Conservation (phyloP, 1,139 yeast genomes). For the Pichia sp. region DNA sequence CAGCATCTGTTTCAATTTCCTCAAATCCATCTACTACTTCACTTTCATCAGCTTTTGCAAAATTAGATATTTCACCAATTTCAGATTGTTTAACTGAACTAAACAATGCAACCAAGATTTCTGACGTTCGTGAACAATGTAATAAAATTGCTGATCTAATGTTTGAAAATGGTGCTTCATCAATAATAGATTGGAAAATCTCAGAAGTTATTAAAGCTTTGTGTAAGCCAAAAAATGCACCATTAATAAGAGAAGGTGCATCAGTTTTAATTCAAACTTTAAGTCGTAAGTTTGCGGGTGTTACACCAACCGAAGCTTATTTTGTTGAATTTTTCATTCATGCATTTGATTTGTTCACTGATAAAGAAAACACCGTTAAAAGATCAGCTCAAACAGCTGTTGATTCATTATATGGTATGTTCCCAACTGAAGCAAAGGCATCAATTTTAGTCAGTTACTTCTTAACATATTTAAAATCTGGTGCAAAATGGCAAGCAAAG, state of each 20-base stretch:
- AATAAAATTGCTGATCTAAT: constrained; percentile 48
- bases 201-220: constrained; percentile 57
- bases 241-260: constrained; percentile 71
- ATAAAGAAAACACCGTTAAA: constrained; percentile 79
- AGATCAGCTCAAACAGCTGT: constrained; percentile 72
- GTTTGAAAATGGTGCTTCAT: constrained; percentile 39
- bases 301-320: constrained; percentile 70
- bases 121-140: constrained; percentile 61
- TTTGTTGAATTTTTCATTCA: constrained; percentile 50
- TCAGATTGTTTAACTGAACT: constrained; percentile 52
- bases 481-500: constrained; percentile 94
- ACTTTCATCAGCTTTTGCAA: constrained; percentile 65
- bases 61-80: constrained; percentile 64
- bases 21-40: constrained; percentile 37
- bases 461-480: constrained; percentile 58
- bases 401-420: constrained; percentile 60
- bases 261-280: constrained; percentile 62
- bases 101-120: constrained; percentile 49
- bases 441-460: constrained; percentile 59
- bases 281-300: constrained; percentile 59
- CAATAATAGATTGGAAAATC: constrained; percentile 61
- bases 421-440: constrained; percentile 76
- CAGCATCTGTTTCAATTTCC: constrained; percentile 27
- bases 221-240: constrained; percentile 65
- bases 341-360: constrained; percentile 65